Conservation (phyloP, 2,329 filamentous ascomycete genomes). For the Colletotrichum nymphaeae region DNA sequence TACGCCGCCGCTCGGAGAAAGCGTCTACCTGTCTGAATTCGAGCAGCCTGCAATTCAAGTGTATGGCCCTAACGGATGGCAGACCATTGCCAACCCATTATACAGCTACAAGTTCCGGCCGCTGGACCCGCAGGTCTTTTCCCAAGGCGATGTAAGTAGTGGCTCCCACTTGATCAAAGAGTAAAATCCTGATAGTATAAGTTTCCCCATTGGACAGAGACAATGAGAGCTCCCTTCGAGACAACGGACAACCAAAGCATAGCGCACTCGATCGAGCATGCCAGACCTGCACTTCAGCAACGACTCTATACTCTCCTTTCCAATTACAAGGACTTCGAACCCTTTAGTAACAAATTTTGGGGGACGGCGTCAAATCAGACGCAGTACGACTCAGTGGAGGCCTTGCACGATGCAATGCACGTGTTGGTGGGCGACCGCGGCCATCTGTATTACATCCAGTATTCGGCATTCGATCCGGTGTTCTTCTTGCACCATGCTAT, state of each 20-base stretch:
- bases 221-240: conserved; percentile 43
- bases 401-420: conserved; percentile 73
- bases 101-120: conserved; percentile 71
- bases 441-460: conserved; percentile 77
- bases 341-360: conserved; percentile 78
- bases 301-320: conserved; percentile 76
- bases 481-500: conserved; percentile 84
- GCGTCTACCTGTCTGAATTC: conserved; percentile 56
- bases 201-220: conserved; percentile 70
- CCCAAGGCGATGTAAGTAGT: conserved; percentile 68
- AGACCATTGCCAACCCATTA: conserved; percentile 70
- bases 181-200: conserved; percentile 41
- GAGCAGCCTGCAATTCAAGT: conserved; percentile 63
- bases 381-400: conserved; percentile 73
- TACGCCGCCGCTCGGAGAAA: conserved; percentile 58
- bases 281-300: conserved; percentile 63
- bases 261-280: conserved; percentile 62
- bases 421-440: conserved; percentile 69
- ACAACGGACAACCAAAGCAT: conserved; percentile 70
- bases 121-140: conserved; percentile 67
- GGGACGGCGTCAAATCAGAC: conserved; percentile 57
- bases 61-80: conserved; percentile 65
- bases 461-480: conserved; percentile 82
- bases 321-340: conserved; percentile 74
- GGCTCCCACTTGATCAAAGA: neutral